Evolutionary conservation across 192 early-diverging fungal genomes (phyloP).

Genomic region (Chytriomyces sp.): DNA sequence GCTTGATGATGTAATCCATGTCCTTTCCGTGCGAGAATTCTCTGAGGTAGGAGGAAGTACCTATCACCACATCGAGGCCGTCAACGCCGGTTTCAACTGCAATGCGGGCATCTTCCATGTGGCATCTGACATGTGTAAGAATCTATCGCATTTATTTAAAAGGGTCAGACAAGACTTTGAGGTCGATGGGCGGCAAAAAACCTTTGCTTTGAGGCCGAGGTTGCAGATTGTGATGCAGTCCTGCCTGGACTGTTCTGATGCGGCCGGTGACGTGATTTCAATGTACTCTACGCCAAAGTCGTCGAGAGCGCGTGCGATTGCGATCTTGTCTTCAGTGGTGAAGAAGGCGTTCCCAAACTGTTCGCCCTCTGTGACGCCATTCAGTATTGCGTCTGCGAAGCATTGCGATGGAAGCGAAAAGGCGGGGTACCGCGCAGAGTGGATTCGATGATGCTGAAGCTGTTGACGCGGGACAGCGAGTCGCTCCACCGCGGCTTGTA

Average conservation of each 20-base stretch:
- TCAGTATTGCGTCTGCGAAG: too few relatives aligned
- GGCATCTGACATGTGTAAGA: constrained; percentile 44
- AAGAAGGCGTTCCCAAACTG: constrained; percentile 99
- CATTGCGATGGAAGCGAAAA: too few relatives aligned
- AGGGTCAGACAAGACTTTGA: neutral
- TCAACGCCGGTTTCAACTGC: constrained; percentile 96
- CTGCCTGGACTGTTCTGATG: constrained; percentile 87
- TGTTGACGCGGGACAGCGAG: constrained; percentile 75
- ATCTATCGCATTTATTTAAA: neutral
- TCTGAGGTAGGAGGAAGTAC: constrained; percentile 90
- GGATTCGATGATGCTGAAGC: constrained; percentile 95
- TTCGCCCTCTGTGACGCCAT: constrained; percentile 76
- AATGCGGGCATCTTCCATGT: constrained; percentile 96
- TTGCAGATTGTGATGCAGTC: constrained; percentile 89
- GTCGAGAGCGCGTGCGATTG: constrained; percentile 96
- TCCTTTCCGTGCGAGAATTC: constrained; percentile 99
- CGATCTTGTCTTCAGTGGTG: constrained; percentile 93
- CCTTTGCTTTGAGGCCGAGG: constrained; percentile 93
- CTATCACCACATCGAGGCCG: constrained; percentile 96
- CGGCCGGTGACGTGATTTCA: constrained; percentile 93
- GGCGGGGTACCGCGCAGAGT: constrained; percentile 91
- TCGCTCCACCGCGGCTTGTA: constrained; percentile 32
- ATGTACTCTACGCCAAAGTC: constrained; percentile 98
- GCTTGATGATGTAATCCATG: constrained; percentile 94
- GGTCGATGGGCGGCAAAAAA: neutral